Base-by-base conservation (phyloP, 345 rosid species). In the Heritiera fomes region DNA sequence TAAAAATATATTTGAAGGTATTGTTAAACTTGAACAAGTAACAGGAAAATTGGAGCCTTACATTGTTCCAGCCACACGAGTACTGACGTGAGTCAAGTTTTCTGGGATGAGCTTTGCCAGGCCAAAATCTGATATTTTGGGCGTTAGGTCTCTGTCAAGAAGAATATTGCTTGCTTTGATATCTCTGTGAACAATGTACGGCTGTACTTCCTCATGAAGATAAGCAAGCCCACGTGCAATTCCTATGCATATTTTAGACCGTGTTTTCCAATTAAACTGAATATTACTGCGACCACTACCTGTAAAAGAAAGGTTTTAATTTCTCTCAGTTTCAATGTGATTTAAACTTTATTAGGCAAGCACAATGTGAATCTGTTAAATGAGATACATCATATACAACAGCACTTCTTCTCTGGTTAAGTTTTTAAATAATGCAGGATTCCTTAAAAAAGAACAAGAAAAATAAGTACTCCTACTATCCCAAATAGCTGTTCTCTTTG, bases 41-140 rank as follows among this genome's bases (percentile, higher is more conserved):
- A 49, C 23, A 23, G 7, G 68, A n/a, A 20, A 53, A 7, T 63
- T 60, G 50, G 80, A 86, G 49, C 32, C 97, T 95, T 81, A 95
- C 98, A 92, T 84, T 84, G 98, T 95, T 58, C 99, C 99, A 8
- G 99, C 98, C n/a, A 96, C 99, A 40, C 98, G 93, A 49, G 99
- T 96, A 82, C 98, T 96, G 79, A 96, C 94, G 80, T 96, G 99
- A 70, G 98, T 92, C 91, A 85, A 75, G 82, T 91, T 84, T 45
- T 89, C 76, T 8, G 99, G 99, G 75, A 96, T 89, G 80, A 96
- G 97, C 85, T 85, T 96, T 3, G 99, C 99, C 13, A 96, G 91
- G 71, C 99, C 99, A 83, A 96, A 96, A 82, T 96, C 99, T 55
- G 99, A 85, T 78, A 96, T 96, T 89, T 90, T 96, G 30, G 99